Base-by-base conservation (phyloP, 441 rosid genomes). In the Flueggea neowawraea region DNA sequence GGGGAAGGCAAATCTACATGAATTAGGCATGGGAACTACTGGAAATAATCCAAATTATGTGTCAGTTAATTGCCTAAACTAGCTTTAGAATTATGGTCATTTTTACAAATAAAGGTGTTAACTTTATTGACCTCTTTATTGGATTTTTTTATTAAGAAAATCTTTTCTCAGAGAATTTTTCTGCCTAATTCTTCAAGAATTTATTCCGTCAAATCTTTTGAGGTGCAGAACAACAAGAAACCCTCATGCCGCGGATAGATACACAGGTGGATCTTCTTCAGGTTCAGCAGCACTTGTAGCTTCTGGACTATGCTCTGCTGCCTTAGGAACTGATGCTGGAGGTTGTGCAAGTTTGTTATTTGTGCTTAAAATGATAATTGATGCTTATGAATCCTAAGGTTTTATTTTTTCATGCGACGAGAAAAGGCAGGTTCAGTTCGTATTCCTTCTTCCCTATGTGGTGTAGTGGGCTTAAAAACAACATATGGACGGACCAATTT, bases 1-100 rank as follows among this genome's bases (percentile, higher is more conserved):
- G 22, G 97, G 97, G n/a, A 91, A 91, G 89, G 88, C 96, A 55
- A 91, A 91, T 79, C 87, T 91, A 96, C 95, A 91, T 69, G 96
- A 91, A 72, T 12, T 87, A 62, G 92, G 97, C 75, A 82, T 91
- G 96, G 97, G 97, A 9, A 84, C 95, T 13, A 88, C 92, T 12
- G 96, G 97, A 68, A 87, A 89, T 75, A 91, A 89, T 83, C 77
- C 96, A 16, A 89, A 85, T 74, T 87, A 89, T 53, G 97, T 96
- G 97, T 91, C 62, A 83, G 82, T 58, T 66, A 63, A 48, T 69
- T 61, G 52, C 63, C 3, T 47, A 31, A 52, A 22, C 28, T 17
- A 43, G 55, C 31, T 47, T 44, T 33, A 36, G 1, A 36, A 36
- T 50, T 55, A 16, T 61, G 13, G 12, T 56, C 33, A 13, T 65